These are phyloP conservation scores for Pythium phragmitis DNA, from an alignment of 352 stramenopile species.

Conservation along the genomic window DNA sequence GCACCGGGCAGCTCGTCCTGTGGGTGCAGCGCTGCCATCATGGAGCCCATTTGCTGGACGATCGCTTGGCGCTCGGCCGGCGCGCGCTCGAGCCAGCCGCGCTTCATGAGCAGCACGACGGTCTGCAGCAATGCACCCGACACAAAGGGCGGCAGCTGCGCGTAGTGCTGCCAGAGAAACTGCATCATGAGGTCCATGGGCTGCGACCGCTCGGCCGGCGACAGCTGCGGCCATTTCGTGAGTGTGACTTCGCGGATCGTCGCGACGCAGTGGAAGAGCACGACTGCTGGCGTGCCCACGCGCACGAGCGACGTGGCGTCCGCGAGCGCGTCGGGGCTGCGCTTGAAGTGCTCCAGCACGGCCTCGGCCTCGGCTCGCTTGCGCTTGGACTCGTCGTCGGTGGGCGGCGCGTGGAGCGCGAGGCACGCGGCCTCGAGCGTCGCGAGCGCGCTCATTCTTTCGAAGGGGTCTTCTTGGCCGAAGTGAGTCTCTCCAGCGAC, in stretches of 20 bases:
- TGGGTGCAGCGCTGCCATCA: slow-evolving; percentile 36
- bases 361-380: slow-evolving; percentile 61
- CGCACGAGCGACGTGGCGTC: slow-evolving; percentile 63
- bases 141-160: slow-evolving; percentile 55
- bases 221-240: slow-evolving; percentile 57
- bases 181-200: slow-evolving; percentile 78
- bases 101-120: slow-evolving; percentile 77
- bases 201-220: slow-evolving; percentile 45
- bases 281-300: slow-evolving; percentile 42
- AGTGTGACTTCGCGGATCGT: slow-evolving; percentile 77
- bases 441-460: slow-evolving; percentile 40
- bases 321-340: slow-evolving; percentile 55
- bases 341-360: slow-evolving; percentile 81
- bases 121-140: slow-evolving; percentile 63
- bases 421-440: slow-evolving; percentile 65
- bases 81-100: slow-evolving; percentile 74
- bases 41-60: slow-evolving; percentile 70
- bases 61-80: slow-evolving; percentile 49
- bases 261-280: slow-evolving; percentile 82
- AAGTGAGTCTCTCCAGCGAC: slow-evolving; percentile 2
- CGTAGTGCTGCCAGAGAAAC: slow-evolving; percentile 63
- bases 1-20: slow-evolving; percentile 6
- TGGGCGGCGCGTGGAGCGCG: slow-evolving; percentile 65
- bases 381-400: slow-evolving; percentile 41
- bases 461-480: neutral